These are phyloP conservation scores for Epichloe glyceriae DNA, from an alignment of 2,329 filamentous ascomycete genomes.

Conservation along the genomic window DNA sequence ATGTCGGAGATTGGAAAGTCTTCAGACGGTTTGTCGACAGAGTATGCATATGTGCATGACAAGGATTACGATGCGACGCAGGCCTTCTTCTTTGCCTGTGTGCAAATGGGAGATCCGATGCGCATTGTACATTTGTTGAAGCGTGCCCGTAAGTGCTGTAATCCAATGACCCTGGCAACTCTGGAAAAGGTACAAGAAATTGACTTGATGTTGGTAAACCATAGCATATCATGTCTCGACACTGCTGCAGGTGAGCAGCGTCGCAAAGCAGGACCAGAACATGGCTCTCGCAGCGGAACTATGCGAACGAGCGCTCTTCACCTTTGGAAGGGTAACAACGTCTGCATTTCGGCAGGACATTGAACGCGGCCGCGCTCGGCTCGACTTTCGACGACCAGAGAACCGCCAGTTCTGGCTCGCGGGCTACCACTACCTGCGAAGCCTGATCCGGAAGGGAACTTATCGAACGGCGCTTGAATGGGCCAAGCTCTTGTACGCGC, in stretches of 20 bases:
- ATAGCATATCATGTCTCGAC: constrained; percentile 81
- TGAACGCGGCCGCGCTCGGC: constrained; percentile 61
- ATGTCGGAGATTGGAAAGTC: constrained; percentile 50
- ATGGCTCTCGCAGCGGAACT: constrained; percentile 76
- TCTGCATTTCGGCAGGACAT: constrained; percentile 69
- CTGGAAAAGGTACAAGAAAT: neutral
- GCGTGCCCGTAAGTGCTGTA: constrained; percentile 20
- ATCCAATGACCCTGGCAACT: too few species aligned
- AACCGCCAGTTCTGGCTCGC: constrained; percentile 91
- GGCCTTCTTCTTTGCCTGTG: constrained; percentile 60
- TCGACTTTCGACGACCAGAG: constrained; percentile 71
- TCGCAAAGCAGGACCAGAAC: constrained; percentile 85
- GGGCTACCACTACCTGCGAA: constrained; percentile 77
- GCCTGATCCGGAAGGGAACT: constrained; percentile 79
- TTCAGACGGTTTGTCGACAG: constrained; percentile 39
- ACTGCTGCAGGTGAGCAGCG: constrained; percentile 83
- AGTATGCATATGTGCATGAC: constrained; percentile 72
- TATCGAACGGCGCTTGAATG: constrained; percentile 90
- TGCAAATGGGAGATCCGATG: constrained; percentile 76
- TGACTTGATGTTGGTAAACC: constrained; percentile 9
- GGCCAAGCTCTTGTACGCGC: constrained; percentile 68
- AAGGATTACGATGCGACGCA: constrained; percentile 62
- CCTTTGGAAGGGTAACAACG: constrained; percentile 78
- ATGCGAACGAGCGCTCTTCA: constrained; percentile 81
- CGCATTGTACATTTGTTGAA: constrained; percentile 61